phyloP scores from a whole-genome alignment of 768 basidiomycete genomes.

The Hydnum rufescens region DNA sequence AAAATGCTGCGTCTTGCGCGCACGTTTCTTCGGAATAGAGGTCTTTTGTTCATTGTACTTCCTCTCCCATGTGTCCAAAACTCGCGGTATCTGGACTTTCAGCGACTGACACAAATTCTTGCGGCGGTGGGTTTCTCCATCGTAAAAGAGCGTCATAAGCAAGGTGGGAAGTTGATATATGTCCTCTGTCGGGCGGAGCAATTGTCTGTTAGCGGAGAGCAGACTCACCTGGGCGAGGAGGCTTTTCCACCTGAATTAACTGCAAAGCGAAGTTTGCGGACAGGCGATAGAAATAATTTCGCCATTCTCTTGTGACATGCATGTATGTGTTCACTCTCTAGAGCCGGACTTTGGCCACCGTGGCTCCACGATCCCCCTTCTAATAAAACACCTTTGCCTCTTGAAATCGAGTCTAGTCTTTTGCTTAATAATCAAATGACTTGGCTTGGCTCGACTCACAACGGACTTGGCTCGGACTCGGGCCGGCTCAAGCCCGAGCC shows the following conservation, averaged over 20 bases:
- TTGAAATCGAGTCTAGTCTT: no score
- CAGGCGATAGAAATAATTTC: constrained; percentile 64
- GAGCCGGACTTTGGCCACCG: no score
- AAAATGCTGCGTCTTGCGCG: constrained; percentile 49
- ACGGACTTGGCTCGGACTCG: no score
- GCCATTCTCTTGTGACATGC: not conserved
- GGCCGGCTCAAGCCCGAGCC: no score
- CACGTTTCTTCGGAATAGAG: constrained; percentile 29
- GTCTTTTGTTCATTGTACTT: constrained; percentile 53
- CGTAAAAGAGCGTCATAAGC: constrained; percentile 39
- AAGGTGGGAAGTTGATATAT: constrained; percentile 70
- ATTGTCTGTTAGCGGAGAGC: no score
- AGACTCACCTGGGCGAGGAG: not conserved
- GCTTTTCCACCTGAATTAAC: not conserved
- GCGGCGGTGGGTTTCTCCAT: constrained; percentile 39
- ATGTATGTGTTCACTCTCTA: no score
- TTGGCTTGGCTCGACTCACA: no score
- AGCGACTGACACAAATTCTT: constrained; percentile 11
- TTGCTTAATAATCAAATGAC: no score
- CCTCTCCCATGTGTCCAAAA: constrained; percentile 72
- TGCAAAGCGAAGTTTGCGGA: constrained; percentile 33
- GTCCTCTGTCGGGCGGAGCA: constrained; percentile 44
- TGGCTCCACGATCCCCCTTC: no score
- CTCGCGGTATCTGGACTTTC: constrained; percentile 56
- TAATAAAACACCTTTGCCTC: no score